Conservation (phyloP, 805 yeast species). For the Metschnikowia sp. region DNA sequence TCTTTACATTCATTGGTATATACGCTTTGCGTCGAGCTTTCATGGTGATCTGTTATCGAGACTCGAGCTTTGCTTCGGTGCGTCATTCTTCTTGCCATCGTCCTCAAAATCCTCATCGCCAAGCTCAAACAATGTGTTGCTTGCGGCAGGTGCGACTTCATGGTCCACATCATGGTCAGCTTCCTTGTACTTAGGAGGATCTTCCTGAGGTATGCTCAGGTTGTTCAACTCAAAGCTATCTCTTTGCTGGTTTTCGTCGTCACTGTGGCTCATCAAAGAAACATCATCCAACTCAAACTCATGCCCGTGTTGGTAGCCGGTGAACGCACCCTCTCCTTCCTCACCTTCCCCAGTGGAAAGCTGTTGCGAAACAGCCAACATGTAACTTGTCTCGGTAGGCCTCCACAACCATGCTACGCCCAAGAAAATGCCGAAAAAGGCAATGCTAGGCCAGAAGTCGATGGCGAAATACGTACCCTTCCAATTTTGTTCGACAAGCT, state of each 20-base stretch:
- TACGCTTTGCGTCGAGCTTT: no score
- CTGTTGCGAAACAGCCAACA: slow-evolving; percentile 93
- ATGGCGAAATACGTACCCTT: slow-evolving; percentile 81
- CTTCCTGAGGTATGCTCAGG: slow-evolving; percentile 16
- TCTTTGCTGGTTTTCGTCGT: slow-evolving; percentile 28
- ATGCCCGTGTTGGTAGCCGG: slow-evolving; percentile 38
- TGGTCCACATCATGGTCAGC: slow-evolving; percentile 13
- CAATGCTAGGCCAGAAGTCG: slow-evolving; percentile 93
- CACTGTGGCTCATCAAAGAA: slow-evolving; percentile 49
- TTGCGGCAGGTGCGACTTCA: slow-evolving; percentile 11
- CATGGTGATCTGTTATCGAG: no score
- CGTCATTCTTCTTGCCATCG: slow-evolving; percentile 1
- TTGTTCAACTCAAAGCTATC: slow-evolving; percentile 40
- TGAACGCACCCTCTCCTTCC: slow-evolving; percentile 18
- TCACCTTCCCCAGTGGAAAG: slow-evolving; percentile 74
- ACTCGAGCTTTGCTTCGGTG: not conserved
- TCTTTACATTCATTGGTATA: no score
- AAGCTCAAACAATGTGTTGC: slow-evolving; percentile 39
- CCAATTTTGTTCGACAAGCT: slow-evolving; percentile 86
- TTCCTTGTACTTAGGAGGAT: slow-evolving; percentile 34
- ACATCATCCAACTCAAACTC: slow-evolving; percentile 61
- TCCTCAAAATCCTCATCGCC: slow-evolving; percentile 34
- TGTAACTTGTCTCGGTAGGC: slow-evolving; percentile 92
- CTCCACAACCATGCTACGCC: slow-evolving; percentile 92
- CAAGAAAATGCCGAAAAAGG: slow-evolving; percentile 79